Evolutionary conservation across 2,329 filamentous ascomycete species (phyloP), one percentile per base, ranked within the genome.

Genomic region (Blastomyces emzantsi): DNA sequence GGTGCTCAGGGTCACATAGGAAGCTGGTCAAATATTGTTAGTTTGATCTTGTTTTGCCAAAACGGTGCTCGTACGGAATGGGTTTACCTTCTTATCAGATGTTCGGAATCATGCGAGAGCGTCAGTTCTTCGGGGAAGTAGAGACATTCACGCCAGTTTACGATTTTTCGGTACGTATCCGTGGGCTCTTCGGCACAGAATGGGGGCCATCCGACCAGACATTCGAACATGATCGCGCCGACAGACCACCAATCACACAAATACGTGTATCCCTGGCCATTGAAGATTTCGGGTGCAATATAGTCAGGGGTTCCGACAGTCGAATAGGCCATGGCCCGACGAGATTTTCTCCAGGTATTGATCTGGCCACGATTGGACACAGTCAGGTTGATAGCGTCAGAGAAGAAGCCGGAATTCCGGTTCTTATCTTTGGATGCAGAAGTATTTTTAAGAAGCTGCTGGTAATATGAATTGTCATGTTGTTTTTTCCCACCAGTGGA

Each of bases 181-280:
- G 96, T 93, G 65, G 92, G 90, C 74, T 97, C 93, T 76, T 99
- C 94, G 25, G 94, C 93, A 76, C 94, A 99, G 84, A 99, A 99
- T 39, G 94, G 94, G 63, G 94, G 94, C 94, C 94, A 99, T 71
- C 94, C 94, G 66, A 99, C 92, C 69, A 99, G 83, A 77, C 94
- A 99, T 78, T 99, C 94, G 72, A 97, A 99, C 94, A 99, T 97
- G 79, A 99, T 99, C 55, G 94, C 97, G 62, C 94, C 94, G 60
- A 99, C 84, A 28, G 90, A 96, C 94, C 94, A 99, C 94, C 94
- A 99, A 81, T 99, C 94, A 75, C 94, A 99, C 74, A 95, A 89
- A 72, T 93, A 96, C 64, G 91, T 90, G 80, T 99, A 99, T 59
- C 94, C 94, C 72, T 96, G 90, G 22, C 93, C 92, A 57, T 90